Evolutionary conservation across 2,329 filamentous ascomycete species (phyloP), one percentile per base, ranked within the genome.

Genomic region (Stachybotrys chartarum): DNA sequence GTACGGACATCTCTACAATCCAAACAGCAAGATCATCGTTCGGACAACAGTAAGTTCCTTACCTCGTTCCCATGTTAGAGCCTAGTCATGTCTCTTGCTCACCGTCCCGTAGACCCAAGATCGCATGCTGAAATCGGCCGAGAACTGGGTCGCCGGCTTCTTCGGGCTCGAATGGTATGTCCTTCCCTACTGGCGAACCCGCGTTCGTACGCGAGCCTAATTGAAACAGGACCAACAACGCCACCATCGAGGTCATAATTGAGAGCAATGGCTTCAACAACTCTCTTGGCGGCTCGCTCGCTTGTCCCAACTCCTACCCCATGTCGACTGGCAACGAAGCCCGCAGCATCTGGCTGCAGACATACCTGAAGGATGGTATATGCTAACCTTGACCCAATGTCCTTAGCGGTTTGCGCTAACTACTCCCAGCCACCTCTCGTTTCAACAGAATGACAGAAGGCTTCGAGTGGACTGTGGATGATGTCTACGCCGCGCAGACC

Each of bases 61-160:
- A 24, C 17, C 5, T 50, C n/a, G 30, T 7, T 45, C 16, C 45
- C 12, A 7, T 7, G 12, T 39, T 39, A 7, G 35, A n/a, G n/a
- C 35, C 7, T 39, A 7, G 35, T 39, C 35, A 7, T 7, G 7
- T 7, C 5, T 24, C 52, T 32, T 30, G 30, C 51, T 44, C 16
- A 42, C 45, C 12, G 3, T 17, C n/a, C 1, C 16, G 1, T 39
- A 78, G 74, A 89, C 87, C 1, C 86, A 91, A 66, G 84, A 89
- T 65, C 83, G 88, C 30, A 91, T 91, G 88, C 74, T 87, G 24
- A 85, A 91, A 67, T 86, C 81, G 45, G 87, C 87, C 3, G 87
- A 91, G 68, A 87, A 91, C 68, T 91, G 90, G 70, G 72, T 91
- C 65, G 85, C 87, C 6, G 88, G 88, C 0, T 91, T 91, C 73